Percentiles rank a stretch among this genome's conserved stretches.
These are phyloP conservation scores for Cubamyces lactineus DNA, from an alignment of 768 basidiomycete genomes.

Conservation along the genomic window DNA sequence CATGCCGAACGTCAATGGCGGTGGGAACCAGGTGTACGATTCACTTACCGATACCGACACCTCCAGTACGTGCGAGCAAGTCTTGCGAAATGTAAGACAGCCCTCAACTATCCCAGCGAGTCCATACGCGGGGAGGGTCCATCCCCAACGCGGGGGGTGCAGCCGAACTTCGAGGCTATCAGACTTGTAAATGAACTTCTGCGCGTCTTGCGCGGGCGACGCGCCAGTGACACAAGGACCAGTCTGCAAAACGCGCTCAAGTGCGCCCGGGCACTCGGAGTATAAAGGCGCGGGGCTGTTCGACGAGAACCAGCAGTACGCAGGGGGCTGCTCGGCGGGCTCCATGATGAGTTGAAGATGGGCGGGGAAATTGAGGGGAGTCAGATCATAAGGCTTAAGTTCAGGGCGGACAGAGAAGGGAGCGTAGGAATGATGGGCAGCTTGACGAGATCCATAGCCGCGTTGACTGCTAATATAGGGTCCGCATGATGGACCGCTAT, in stretches of 20 bases:
- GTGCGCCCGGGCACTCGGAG: slow-evolving; percentile 33
- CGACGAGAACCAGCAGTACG: slow-evolving; percentile 13
- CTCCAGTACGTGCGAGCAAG: slow-evolving; percentile 41
- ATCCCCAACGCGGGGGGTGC: slow-evolving; percentile 43
- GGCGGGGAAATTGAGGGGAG: neutral
- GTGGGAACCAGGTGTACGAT: neutral
- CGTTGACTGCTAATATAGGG: slow-evolving; percentile 3
- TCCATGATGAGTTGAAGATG: slow-evolving; percentile 12
- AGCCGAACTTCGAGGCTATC: slow-evolving; percentile 46
- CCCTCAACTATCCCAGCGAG: slow-evolving; percentile 46
- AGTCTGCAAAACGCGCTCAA: slow-evolving; percentile 42
- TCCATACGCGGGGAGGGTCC: slow-evolving; percentile 47
- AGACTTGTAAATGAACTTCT: slow-evolving; percentile 42
- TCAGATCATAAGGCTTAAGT: slow-evolving; percentile 10
- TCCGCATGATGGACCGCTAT: slow-evolving; percentile 14
- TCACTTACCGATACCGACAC: slow-evolving; percentile 43
- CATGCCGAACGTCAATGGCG: slow-evolving; percentile 1
- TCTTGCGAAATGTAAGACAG: slow-evolving; percentile 38
- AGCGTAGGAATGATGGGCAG: slow-evolving; percentile 14
- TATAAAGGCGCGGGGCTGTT: slow-evolving; percentile 31
- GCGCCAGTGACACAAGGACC: slow-evolving; percentile 26
- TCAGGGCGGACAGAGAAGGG: slow-evolving; percentile 3
- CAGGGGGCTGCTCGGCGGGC: slow-evolving; percentile 17
- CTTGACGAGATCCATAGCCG: neutral
- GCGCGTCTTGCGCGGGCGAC: slow-evolving; percentile 24